Evolutionary conservation across 306 rosid species (phyloP).

Genomic region (peach (Prunus persica)): Prunus_persica_NCBIv2 NC_034015.1:18094001-18094500

Average conservation of each 20-base stretch:
- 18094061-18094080: not conserved
- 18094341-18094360: not conserved
- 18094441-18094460: slow-evolving; percentile 95
- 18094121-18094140: not conserved
- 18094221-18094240: not conserved
- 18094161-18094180: not conserved
- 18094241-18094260: not conserved
- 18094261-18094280: not conserved
- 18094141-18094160: not conserved
- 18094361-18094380: not conserved
- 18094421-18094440: slow-evolving; percentile 81
- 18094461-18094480: slow-evolving; percentile 84
- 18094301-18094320: not conserved
- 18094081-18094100: not conserved
- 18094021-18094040: not conserved
- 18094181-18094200: not conserved
- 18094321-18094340: not conserved
- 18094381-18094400: slow-evolving; percentile 25
- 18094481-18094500: slow-evolving; percentile 79
- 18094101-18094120: not conserved
- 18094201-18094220: too few relatives aligned
- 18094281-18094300: not conserved
- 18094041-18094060: not conserved
- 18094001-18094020: not conserved
- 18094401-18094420: slow-evolving; percentile 18